These are phyloP conservation scores for Elsinoe perseae DNA, from an alignment of 2,329 filamentous ascomycete genomes.

Conservation along the genomic window DNA sequence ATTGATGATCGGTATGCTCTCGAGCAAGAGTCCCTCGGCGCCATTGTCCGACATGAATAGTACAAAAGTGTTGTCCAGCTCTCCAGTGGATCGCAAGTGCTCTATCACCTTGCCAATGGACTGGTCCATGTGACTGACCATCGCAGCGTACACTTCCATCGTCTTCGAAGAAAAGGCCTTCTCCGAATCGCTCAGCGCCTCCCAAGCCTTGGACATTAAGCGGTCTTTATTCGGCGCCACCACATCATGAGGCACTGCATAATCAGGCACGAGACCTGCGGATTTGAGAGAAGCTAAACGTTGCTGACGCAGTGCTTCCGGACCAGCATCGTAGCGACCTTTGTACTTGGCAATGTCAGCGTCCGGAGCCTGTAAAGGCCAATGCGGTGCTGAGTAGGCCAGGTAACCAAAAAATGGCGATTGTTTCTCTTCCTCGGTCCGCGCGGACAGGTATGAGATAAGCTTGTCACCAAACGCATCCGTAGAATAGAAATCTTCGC, in stretches of 20 bases:
- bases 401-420: conserved; percentile 29
- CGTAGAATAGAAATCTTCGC: conserved; percentile 29
- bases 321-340: conserved; percentile 26
- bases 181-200: conserved; percentile 28
- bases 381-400: conserved; percentile 27
- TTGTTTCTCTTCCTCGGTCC: conserved; percentile 19
- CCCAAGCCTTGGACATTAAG: conserved; percentile 20
- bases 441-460: conserved; percentile 24
- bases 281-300: conserved; percentile 23
- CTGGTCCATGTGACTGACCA: conserved; percentile 31
- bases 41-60: conserved; percentile 36
- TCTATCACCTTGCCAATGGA: conserved; percentile 30
- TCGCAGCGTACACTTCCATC: conserved; percentile 33
- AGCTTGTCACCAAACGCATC: conserved; percentile 27
- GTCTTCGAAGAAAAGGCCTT: conserved; percentile 33
- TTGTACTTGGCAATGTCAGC: conserved; percentile 23
- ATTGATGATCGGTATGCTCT: conserved; percentile 27
- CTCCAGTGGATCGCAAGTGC: conserved; percentile 26
- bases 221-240: conserved; percentile 21
- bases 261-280: conserved; percentile 22
- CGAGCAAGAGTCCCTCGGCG: conserved; percentile 30
- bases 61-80: conserved; percentile 33
- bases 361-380: conserved; percentile 27
- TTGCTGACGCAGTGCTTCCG: conserved; percentile 22
- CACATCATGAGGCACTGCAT: conserved; percentile 23